These are phyloP conservation scores for Sesbania bispinosa DNA, from an alignment of 306 rosid species.

Conservation along the genomic window DNA sequence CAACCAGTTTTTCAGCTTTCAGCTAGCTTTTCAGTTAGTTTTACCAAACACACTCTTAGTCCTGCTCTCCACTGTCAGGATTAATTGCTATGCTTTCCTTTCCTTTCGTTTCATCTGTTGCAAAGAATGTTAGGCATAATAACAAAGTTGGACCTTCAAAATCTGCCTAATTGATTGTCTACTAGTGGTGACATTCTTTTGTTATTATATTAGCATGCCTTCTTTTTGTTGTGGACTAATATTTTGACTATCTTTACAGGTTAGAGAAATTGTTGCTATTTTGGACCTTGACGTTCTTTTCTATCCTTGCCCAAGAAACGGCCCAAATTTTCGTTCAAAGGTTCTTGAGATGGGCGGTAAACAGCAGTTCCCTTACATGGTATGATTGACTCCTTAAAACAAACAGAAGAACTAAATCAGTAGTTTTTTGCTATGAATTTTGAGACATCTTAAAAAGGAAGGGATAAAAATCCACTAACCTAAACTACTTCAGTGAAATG, in stretches of 20 bases:
- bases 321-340: slow-evolving; percentile 89
- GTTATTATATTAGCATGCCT: background rate
- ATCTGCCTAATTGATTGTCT: background rate
- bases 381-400: slow-evolving; percentile 35
- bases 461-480: no score
- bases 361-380: slow-evolving; percentile 95
- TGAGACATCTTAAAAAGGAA: background rate
- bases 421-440: slow-evolving; percentile 3
- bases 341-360: slow-evolving; percentile 89
- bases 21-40: no score
- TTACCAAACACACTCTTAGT: no score
- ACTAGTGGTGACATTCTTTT: background rate
- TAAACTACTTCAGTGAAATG: background rate
- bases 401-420: background rate
- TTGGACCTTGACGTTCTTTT: slow-evolving; percentile 91
- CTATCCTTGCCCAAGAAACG: slow-evolving; percentile 92
- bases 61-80: background rate
- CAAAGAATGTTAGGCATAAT: background rate
- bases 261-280: slow-evolving; percentile 86
- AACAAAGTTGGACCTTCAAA: slow-evolving; percentile 11
- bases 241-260: slow-evolving; percentile 48
- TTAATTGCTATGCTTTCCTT: background rate
- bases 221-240: slow-evolving; percentile 30
- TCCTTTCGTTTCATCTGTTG: background rate
- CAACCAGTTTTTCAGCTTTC: no score